Base-by-base conservation (phyloP, 768 basidiomycete species). In the Chalciporus piperatus region DNA sequence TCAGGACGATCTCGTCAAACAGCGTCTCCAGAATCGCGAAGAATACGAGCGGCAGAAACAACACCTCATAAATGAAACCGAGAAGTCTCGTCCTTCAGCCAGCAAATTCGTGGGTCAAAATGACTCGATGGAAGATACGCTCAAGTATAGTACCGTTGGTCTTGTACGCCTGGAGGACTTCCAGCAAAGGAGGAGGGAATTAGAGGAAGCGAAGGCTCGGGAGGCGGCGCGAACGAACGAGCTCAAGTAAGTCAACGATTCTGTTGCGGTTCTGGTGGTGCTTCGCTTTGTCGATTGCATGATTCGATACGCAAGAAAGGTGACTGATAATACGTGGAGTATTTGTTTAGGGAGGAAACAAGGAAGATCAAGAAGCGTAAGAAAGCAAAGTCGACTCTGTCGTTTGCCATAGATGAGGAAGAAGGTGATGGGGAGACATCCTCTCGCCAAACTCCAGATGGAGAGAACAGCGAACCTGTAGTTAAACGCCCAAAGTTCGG, bases 21-120 rank as follows among this genome's bases (percentile, higher is more conserved):
- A 92, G 70, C 85, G 95, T 52, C 79, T 70, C 37, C 82, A 85
- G 64, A 83, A 84, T 74, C 83, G 85, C 60, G 87, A 92, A 67
- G 88, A 92, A 38, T 93, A 79, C 58, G 85, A 90, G 60, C 80
- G 86, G 17, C 87, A 91, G 66, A 90, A 90, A 60, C 83, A 87
- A 64, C 79, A 78, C 41, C 82, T 93, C 67, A 84, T 90, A 61
- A 82, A 79, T 65, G 94, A 97, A 72, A 94, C 93, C 2, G 91
- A 96, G 74, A 95, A 94, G 70, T 85, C 90, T 35, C 87, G 92
- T 27, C 90, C 93, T 4, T 89, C 91, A 0, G 72, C 82, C 3
- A 85, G 87, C 65, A 88, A 94, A 54, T 98, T 98, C 70, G 89
- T 96, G 33, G 92, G 92, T 1, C 91, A 95, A 68, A 83, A 91